Base-by-base conservation (phyloP, 176 grass and related monocot genomes). In the Hsuehochloa calcarea region DNA sequence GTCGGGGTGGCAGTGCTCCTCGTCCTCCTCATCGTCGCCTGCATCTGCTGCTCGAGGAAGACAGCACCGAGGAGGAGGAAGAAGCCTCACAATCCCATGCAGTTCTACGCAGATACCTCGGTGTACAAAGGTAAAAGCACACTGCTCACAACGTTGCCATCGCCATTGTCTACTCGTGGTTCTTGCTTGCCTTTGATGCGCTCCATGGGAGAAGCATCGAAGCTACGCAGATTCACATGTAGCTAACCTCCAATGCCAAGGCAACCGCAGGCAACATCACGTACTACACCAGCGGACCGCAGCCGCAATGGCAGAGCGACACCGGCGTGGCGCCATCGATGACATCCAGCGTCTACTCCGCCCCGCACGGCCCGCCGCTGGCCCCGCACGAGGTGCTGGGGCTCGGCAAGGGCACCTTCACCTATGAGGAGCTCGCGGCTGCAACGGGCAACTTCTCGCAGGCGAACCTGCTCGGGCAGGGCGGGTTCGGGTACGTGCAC, bases 401-500 rank as follows among this genome's bases (percentile, higher is more conserved):
- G 55, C 35, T 89, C 35, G 79, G 82, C 84, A 91, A 78, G 50
- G 90, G 93, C 61, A 85, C 86, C 0, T 93, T 96, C 83, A 96
- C 59, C 29, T 93, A 93, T 84, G 89, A 93, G 75, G 86, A 96
- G 61, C 84, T 96, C 0, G 89, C 84, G 26, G 83, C 67, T 14
- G 91, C 91, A 12, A 93, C 91, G 2, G 83, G n/a, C 20, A 74
- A 65, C 29, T 96, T 93, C 81, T 89, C 91, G 62, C 37, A 75
- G 66, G 77, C 38, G 16, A 93, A 93, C 70, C 90, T 96, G 80
- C 60, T 96, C 2, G 94, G 94, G 5, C 87, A 93, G 77, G 94
- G 94, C 34, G 94, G 94, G 35, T 96, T 96, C 67, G 94, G 94
- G 77, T 91, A 93, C 51, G 94, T 96, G 80, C 91, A 96, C 84